Evolutionary conservation across 2,329 filamentous ascomycete genomes (phyloP), one percentile per base, ranked within the genome.

Genomic region (Penicillium sp.): DNA sequence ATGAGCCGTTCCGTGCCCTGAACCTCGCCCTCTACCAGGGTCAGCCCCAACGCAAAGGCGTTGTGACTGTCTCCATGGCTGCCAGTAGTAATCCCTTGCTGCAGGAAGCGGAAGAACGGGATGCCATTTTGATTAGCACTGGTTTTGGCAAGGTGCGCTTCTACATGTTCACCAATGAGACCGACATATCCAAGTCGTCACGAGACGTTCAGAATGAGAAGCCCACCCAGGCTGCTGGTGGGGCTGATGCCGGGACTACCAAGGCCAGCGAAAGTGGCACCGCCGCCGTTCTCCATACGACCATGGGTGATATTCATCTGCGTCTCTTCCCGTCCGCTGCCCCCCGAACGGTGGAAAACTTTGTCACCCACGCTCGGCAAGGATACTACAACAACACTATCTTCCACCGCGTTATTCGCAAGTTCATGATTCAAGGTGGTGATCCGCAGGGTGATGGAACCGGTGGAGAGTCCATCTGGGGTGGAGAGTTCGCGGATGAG

Each of bases 371-470:
- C 69, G 86, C 91, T 3, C 89, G 88, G 68, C 89, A 87, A 57
- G 91, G 91, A 1, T 99, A 99, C 75, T 99, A 99, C 80, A 98
- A 99, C 79, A 91, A 91, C 76, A 93, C 93, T 33, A 93, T 97
- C 66, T 99, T 99, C 82, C 95, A 99, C 76, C 89, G 95, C 33
- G 90, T 99, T 7, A 99, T 99, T 66, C 87, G 90, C 59, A 97
- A 97, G 71, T 99, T 99, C 78, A 99, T 99, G 96, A 96, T 99
- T 59, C 91, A 81, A 63, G 86, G 85, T 22, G 92, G 92, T 50
- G 92, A 96, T 71, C 91, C 92, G 0, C 77, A 95, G 1, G 92
- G 92, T 10, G 91, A 96, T 68, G 92, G 92, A 4, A 96, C 92
- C 0, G 92, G 92, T 45, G 92, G 92, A 37, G 91, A 96, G 73